These are phyloP conservation scores for Pseudodiploospora longispora DNA, from an alignment of 2,329 filamentous ascomycete species.

Conservation along the genomic window DNA sequence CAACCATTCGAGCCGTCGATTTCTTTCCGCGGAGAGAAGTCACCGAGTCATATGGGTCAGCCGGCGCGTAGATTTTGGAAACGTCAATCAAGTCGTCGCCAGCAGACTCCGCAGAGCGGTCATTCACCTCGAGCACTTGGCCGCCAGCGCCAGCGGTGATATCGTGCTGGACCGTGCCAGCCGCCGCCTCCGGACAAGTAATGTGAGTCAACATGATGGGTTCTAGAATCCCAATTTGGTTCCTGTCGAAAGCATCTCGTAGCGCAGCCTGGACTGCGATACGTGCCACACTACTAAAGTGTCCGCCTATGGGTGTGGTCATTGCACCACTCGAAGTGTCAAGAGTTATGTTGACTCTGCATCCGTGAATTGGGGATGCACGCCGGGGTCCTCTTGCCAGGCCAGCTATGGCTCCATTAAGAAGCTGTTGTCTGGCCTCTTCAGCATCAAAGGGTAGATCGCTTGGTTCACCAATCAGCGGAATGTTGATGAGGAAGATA, in stretches of 20 bases:
- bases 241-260: conserved; percentile 46
- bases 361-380: conserved; percentile 71
- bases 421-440: conserved; percentile 50
- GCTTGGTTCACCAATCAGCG: conserved; percentile 38
- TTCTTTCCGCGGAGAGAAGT: conserved; percentile 48
- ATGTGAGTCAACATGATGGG: conserved; percentile 90
- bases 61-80: conserved; percentile 73
- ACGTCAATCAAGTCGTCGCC: conserved; percentile 52
- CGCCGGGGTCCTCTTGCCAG: conserved; percentile 77
- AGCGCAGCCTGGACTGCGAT: conserved; percentile 63
- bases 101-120: conserved; percentile 33
- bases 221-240: conserved; percentile 66
- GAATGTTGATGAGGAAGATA: conserved; percentile 48
- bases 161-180: conserved; percentile 78
- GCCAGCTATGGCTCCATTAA: conserved; percentile 75
- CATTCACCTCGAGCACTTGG: conserved; percentile 64
- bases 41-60: conserved; percentile 66
- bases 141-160: conserved; percentile 65
- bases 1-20: conserved; percentile 40
- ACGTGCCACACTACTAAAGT: conserved; percentile 57
- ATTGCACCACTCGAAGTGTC: conserved; percentile 49
- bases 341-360: conserved; percentile 61
- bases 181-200: conserved; percentile 70
- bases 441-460: conserved; percentile 42
- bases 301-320: conserved; percentile 54